Evolutionary conservation across 495 filamentous ascomycete species (phyloP), one percentile per base, ranked within the genome.

Genomic region (Daldinia bambusicola): DNA sequence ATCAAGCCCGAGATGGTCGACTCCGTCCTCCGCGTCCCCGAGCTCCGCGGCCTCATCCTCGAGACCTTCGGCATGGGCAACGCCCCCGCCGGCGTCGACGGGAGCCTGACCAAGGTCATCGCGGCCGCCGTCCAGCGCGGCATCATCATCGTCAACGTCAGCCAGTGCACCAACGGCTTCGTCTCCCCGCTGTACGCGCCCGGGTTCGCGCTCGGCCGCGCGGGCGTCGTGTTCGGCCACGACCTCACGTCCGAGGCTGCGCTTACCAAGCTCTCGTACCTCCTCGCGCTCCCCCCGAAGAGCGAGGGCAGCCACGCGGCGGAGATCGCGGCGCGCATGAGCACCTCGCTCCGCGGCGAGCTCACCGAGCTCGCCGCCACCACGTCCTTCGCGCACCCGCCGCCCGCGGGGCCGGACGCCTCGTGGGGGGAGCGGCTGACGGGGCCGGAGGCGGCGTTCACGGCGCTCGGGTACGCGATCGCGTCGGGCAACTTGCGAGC

Each of bases 1-100:
- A 97, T 99, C 80, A 91, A 92, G 78, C 93, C 95, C 4, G 90
- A 95, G 71, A 97, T 99, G 93, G 88, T 99, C 13, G 93, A 97
- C 76, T 91, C 90, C 6, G 93, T 99, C 18, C 83, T 98, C 61
- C 84, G 85, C 34, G 79, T 95, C n/a, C 87, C 92, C 4, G 89
- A 89, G 10, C 82, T 99, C 10, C 87, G 90, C 56, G 95, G 95
- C 0, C 80, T 99, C 45, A 89, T 99, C 18, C 83, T 99, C 30
- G 94, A 98, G 83, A 98, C 95, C 0, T 99, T 98, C 79, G 95
- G 95, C 34, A 92, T 94, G 68, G 95, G 95, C 34, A 99, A 98
- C 78, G 93, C 95, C 0, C 95, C 95, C 1, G 89, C 89, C 36
- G 93, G 93, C 6, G 88, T 89, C 37, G 95, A 98, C 78, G 91